Evolutionary conservation across 495 filamentous ascomycete species (phyloP).

Genomic region (Xylaria sp.): DNA sequence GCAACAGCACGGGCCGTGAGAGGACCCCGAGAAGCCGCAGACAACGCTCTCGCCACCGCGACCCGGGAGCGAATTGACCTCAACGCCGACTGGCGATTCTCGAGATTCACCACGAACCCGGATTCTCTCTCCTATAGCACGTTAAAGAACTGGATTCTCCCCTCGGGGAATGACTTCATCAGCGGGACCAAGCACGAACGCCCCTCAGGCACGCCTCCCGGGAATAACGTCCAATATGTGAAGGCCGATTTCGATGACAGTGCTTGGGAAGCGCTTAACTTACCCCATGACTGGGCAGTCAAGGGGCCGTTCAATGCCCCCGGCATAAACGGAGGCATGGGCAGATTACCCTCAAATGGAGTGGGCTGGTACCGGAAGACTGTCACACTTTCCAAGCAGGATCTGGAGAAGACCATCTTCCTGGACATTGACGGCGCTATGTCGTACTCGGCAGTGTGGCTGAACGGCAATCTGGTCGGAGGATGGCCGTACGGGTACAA

Average conservation of each 20-base stretch:
- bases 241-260: slow-evolving; percentile 48
- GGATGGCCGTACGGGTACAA: slow-evolving; percentile 60
- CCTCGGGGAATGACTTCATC: slow-evolving; percentile 50
- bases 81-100: slow-evolving; percentile 47
- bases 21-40: background rate
- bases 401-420: slow-evolving; percentile 49
- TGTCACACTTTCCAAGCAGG: slow-evolving; percentile 36
- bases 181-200: slow-evolving; percentile 38
- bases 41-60: background rate
- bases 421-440: slow-evolving; percentile 58
- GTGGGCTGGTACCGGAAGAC: slow-evolving; percentile 59
- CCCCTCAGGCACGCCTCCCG: slow-evolving; percentile 40
- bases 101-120: slow-evolving; percentile 45
- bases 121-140: slow-evolving; percentile 46
- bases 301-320: slow-evolving; percentile 54
- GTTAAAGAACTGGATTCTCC: slow-evolving; percentile 50
- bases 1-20: slow-evolving; percentile 16
- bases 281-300: slow-evolving; percentile 60
- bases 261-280: slow-evolving; percentile 44
- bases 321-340: slow-evolving; percentile 62
- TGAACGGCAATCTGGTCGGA: slow-evolving; percentile 56
- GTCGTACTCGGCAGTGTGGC: slow-evolving; percentile 57
- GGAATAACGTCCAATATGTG: slow-evolving; percentile 40
- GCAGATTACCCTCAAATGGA: slow-evolving; percentile 59
- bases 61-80: slow-evolving; percentile 34